Evolutionary conservation across 306 rosid genomes (phyloP), one percentile per base, ranked within the genome.

Genomic region (Quercus dentata): DNA sequence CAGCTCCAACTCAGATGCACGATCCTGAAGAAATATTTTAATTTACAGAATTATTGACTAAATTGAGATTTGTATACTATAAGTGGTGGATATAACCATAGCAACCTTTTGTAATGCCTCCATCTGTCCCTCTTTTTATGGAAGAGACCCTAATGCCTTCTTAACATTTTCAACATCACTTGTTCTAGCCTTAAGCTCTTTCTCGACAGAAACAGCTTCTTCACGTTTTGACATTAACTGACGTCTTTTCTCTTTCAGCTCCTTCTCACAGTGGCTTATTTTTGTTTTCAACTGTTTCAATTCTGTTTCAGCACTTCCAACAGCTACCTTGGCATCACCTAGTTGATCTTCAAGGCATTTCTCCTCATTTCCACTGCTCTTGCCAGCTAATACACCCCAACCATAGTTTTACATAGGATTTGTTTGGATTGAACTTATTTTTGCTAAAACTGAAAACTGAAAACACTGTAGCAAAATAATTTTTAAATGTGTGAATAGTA

Each of bases 341-440:
- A 92, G 82, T 79, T 95, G 99, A 82, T 91, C 98, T 89, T 92
- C 94, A 58, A 95, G 82, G 83, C 98, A 91, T 85, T 95, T 93
- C 85, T 95, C 97, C 84, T 95, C 99, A 73, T 90, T 83, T 82
- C 97, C 99, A 77, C 90, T 88, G 84, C 93, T 89, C 88, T 95
- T 95, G 23, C 99, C 99, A 54, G 94, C 98, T 74, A 92, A 58
- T 30, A 95, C 93, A 52, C 97, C 99, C 99, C 92, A 56, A 21
- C 76, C 69, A 85, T 27, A 41, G 38, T 74, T 74, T 67, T 52
- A 76, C 28, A 64, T 38, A 55, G 74, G 25, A 4, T 62, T 11
- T 23, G 23, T 23, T 23, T n/a, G n/a, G n/a, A n/a, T n/a, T n/a
- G n/a, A n/a, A n/a, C n/a, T n/a, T n/a, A n/a, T n/a, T n/a, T n/a